Percentiles rank a stretch among this genome's conserved stretches.
These are phyloP conservation scores for Gracilaria gracilis DNA, from an alignment of 23 red algal genomes.

Conservation along the genomic window DNA sequence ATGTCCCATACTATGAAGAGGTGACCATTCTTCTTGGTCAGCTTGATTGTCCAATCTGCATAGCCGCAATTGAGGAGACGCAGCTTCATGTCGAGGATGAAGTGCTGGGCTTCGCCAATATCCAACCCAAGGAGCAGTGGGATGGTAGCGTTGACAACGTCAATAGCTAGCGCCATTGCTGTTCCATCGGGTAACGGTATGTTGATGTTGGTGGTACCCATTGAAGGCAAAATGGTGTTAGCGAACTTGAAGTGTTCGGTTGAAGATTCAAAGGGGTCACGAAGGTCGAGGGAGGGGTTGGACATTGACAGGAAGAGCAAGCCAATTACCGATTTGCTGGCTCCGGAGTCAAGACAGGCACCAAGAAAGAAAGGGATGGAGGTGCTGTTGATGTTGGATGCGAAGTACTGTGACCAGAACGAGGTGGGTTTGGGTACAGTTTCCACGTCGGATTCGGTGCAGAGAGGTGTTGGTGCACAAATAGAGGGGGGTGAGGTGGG, in stretches of 20 bases:
- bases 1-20: no score
- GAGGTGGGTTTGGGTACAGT: no score
- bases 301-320: not conserved
- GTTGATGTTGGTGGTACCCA: not conserved
- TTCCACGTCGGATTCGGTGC: no score
- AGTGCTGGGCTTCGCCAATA: not conserved
- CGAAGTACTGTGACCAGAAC: no score
- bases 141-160: not conserved
- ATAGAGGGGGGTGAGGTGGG: no score
- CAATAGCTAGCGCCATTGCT: not conserved
- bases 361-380: not conserved
- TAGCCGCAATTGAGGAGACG: no score
- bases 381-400: no score
- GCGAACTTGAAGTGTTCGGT: not conserved
- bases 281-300: no score
- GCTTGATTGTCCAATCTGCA: no score
- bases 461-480: no score
- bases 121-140: not conserved
- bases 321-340: not conserved
- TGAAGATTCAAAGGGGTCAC: no score
- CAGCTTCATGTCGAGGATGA: not conserved
- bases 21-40: no score
- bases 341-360: not conserved
- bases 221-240: not conserved
- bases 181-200: not conserved